Percentiles rank a stretch among this genome's conserved stretches.
These are phyloP conservation scores for Tuber aestivum DNA, from an alignment of 495 filamentous ascomycete genomes.

Conservation along the genomic window DNA sequence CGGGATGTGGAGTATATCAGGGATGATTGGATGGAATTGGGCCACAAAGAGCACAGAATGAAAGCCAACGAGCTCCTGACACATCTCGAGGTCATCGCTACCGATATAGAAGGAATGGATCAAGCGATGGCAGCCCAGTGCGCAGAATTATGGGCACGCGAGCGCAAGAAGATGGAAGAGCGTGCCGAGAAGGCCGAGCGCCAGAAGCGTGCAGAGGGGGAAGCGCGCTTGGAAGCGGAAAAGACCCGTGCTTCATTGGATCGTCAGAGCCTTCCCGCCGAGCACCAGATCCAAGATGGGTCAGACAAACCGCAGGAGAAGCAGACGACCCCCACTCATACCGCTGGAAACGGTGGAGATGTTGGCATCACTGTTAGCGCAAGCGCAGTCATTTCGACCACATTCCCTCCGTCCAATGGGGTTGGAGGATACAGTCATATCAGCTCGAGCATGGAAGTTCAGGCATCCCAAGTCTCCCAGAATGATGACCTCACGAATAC, in stretches of 20 bases:
- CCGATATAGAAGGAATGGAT: constrained; percentile 58
- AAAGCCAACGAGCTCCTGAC: constrained; percentile 84
- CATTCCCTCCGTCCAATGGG: neutral
- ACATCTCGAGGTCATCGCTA: constrained; percentile 88
- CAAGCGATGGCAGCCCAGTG: constrained; percentile 57
- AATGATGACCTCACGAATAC: neutral
- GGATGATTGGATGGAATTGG: constrained; percentile 70
- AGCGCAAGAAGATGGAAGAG: constrained; percentile 61
- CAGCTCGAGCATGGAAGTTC: neutral
- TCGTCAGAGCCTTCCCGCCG: constrained; percentile 12
- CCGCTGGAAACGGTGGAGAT: neutral
- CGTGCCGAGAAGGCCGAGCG: constrained; percentile 50
- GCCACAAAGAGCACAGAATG: constrained; percentile 68
- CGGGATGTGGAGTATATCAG: constrained; percentile 74
- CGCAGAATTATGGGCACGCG: constrained; percentile 67
- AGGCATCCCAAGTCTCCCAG: neutral
- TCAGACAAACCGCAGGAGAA: neutral
- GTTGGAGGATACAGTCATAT: neutral
- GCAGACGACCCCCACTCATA: neutral
- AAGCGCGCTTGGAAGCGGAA: constrained; percentile 22
- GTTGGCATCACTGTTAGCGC: neutral
- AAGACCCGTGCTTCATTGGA: constrained; percentile 18
- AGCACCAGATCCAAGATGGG: neutral
- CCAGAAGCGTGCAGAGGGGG: constrained; percentile 24
- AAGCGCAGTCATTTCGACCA: neutral